Evolutionary conservation across 768 basidiomycete species (phyloP), one percentile per base, ranked within the genome.

Genomic region (Boletus reticulatus): DNA sequence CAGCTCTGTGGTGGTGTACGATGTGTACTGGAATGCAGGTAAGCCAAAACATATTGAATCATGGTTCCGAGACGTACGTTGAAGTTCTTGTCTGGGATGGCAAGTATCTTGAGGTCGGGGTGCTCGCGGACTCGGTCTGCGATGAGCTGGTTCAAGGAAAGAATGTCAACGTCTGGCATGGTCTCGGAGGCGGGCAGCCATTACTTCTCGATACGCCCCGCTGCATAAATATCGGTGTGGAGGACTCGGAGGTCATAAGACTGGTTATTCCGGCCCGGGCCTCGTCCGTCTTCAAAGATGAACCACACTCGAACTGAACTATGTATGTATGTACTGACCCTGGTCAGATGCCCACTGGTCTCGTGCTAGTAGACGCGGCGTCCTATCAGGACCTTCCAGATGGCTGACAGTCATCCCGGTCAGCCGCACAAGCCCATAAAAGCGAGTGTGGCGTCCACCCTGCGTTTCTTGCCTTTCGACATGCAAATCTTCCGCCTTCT

Each of bases 401-500:
- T 44, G 63, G 63, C 63, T 62, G 63, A 58, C 63, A 12, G 16
- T 13, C 16, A 4, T 45, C 1, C 32, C 12, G 19, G 64, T 65
- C 64, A 65, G 64, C 64, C 64, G 38, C 64, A 27, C 6, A n/a
- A 3, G n/a, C 11, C 14, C 48, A 57, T 66, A 65, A 66, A 66
- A 54, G 31, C 36, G 55, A 41, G 50, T 52, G 46, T 36, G 32
- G 14, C 5, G 6, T 31, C 20, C 2, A 11, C 8, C 38, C 24
- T 6, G 8, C 16, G 24, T 37, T 46, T 38, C 6, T 27, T 20
- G 10, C 17, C 29, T 20, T 27, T 48, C 47, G 52, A 48, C 55
- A 81, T 81, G 80, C 75, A 73, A 6, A 77, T 80, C 62, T 79
- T 80, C 72, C 71, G 69, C 58, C 68, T 80, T 27, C 75, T 79